phyloP scores from a whole-genome alignment of 1,139 yeast species.

The Scheffersomyces titani region DNA sequence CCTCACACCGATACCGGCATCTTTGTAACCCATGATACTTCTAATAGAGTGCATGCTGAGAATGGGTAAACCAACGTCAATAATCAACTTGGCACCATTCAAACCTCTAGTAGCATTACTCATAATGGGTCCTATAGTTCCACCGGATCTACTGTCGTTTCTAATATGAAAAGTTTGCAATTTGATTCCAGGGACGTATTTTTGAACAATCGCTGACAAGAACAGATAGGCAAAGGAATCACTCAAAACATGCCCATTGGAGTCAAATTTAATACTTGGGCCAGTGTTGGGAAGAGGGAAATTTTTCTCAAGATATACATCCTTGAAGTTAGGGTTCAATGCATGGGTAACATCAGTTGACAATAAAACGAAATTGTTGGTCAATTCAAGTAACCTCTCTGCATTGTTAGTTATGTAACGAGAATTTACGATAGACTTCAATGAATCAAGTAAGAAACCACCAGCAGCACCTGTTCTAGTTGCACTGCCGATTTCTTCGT shows the following conservation, averaged over 20 bases:
- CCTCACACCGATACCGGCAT: constrained; percentile 43
- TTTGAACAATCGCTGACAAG: constrained; percentile 26
- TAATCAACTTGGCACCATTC: constrained; percentile 39
- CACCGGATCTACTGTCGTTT: constrained; percentile 46
- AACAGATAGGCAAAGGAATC: constrained; percentile 35
- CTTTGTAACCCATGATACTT: constrained; percentile 44
- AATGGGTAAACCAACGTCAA: constrained; percentile 49
- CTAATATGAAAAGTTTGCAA: constrained; percentile 47
- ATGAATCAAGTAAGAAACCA: constrained; percentile 20
- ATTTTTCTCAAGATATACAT: constrained; percentile 39
- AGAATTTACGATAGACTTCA: constrained; percentile 11
- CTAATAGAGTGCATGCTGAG: constrained; percentile 50
- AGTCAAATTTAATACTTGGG: constrained; percentile 39
- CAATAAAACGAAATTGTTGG: constrained; percentile 28
- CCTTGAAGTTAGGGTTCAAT: constrained; percentile 44
- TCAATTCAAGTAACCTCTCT: constrained; percentile 10
- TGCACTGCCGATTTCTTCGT: constrained; percentile 47
- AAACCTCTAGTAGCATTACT: constrained; percentile 27
- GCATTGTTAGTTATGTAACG: constrained; percentile 1
- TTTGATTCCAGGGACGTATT: constrained; percentile 20
- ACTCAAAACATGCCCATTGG: constrained; percentile 46
- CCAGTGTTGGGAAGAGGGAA: constrained; percentile 47
- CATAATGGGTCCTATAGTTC: constrained; percentile 49
- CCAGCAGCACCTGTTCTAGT: constrained; percentile 48
- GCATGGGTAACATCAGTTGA: constrained; percentile 52